Base-by-base conservation (phyloP, 257 asterid genomes). In the Solanum pinnatisectum region DNA sequence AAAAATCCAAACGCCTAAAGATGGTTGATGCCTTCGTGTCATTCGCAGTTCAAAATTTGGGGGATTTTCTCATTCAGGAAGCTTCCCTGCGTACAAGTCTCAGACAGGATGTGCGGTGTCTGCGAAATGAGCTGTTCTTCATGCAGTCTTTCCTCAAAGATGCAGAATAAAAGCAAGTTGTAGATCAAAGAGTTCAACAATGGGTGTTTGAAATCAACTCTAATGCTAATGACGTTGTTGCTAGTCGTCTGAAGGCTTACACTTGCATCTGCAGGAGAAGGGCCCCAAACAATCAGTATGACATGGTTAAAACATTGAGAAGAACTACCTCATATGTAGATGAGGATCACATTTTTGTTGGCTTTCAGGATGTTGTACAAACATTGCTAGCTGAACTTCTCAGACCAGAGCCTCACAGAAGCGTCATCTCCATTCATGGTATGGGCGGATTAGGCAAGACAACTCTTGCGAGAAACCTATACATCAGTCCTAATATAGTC, bases 391-490 rank as follows among this genome's bases (percentile, higher is more conserved):
- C 46, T 10, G n/a, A 33, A 65, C 60, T 49, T 78, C 81, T 87
- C 67, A 82, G 63, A 78, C 6, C 5, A 11, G 87, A 82, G 86
- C 63, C 35, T 60, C 32, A 11, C 2, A 70, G 44, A 32, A 77
- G 49, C 0, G 30, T 23, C 15, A 60, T 87, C 72, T 87, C 89
- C 30, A 82, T 87, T 79, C 33, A 78, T 42, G 89, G 87, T 10
- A 87, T 87, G 89, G 89, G 89, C 3, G 83, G 89, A 5, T 63
- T 30, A 27, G 89, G 86, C 25, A 87, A 60, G 72, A 87, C 85
- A 1, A 76, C 77, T 44, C 76, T 87, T 37, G 88, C 59, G 4
- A 87, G 59, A 37, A 87, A 87, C 27, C 72, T 77, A 13, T 87
- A 87, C 84, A 60, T 5, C n/a, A 46, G 30, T 74, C 39, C 30